A percentile compares a stretch with the other conserved stretches of the same genome.
Evolutionary conservation across 768 basidiomycete species (phyloP).

Genomic region (Tephrocybe rancida): DNA sequence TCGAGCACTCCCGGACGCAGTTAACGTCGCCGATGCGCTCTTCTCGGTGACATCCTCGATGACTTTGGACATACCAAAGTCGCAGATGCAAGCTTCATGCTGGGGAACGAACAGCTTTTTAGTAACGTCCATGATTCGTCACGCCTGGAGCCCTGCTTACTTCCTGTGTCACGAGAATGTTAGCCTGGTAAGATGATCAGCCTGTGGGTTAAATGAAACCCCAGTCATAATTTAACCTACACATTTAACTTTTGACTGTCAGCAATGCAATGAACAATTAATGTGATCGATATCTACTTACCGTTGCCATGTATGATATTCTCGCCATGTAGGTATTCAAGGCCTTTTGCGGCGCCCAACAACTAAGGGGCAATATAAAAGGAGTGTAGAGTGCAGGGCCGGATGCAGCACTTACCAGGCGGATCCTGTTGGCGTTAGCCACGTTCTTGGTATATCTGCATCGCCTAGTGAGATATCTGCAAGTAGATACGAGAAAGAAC

Average conservation of each 20-base stretch:
- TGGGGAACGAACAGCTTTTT: constrained; percentile 19
- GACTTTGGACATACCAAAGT: constrained; percentile 67
- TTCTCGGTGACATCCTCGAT: constrained; percentile 59
- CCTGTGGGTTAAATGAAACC: not conserved
- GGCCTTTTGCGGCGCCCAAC: constrained; percentile 54
- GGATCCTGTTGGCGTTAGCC: constrained; percentile 39
- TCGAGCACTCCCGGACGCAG: constrained; percentile 49
- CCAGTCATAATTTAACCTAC: constrained; percentile 40
- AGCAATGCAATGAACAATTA: constrained; percentile 3
- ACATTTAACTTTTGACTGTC: constrained; percentile 53
- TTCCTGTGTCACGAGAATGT: constrained; percentile 57
- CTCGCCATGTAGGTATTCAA: constrained; percentile 56
- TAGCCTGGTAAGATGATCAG: constrained; percentile 25
- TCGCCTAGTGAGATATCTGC: not conserved
- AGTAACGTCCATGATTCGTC: not conserved
- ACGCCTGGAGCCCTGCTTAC: constrained; percentile 28
- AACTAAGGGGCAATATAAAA: constrained; percentile 34
- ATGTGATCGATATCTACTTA: constrained; percentile 37
- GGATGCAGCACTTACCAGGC: constrained; percentile 37
- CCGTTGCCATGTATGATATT: constrained; percentile 63
- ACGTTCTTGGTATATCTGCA: constrained; percentile 43
- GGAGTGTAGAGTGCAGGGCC: not conserved
- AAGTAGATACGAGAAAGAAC: constrained; percentile 7
- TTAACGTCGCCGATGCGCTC: constrained; percentile 46
- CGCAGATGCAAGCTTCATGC: constrained; percentile 59